phyloP scores from a whole-genome alignment of 148 eudicot species.

The Fagopyrum tataricum region DNA sequence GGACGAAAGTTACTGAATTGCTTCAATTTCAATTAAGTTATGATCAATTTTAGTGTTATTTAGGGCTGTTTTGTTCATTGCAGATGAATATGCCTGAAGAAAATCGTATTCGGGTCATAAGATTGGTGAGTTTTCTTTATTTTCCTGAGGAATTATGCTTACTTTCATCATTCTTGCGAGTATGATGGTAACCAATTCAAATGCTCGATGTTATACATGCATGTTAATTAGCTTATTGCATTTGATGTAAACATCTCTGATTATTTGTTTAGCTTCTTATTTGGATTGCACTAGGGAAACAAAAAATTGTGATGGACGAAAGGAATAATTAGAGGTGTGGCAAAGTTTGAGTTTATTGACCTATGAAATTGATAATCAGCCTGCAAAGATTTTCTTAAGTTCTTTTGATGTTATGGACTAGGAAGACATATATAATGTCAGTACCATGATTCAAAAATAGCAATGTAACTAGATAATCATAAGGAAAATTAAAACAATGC shows the following conservation, averaged over 20 bases:
- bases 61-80: conserved; percentile 17
- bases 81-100: conserved; percentile 80
- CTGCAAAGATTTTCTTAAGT: background rate
- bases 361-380: background rate
- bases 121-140: conserved; percentile 55
- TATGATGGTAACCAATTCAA: background rate
- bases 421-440: no score
- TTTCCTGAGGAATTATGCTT: background rate
- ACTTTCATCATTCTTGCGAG: background rate
- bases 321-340: background rate
- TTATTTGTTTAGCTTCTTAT: background rate
- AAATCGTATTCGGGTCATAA: conserved; percentile 66
- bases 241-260: background rate
- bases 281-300: background rate
- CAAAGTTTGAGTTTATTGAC: background rate
- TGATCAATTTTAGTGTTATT: no score
- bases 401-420: background rate
- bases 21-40: no score
- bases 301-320: background rate
- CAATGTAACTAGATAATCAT: no score
- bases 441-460: no score
- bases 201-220: background rate
- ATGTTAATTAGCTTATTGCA: background rate
- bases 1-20: no score
- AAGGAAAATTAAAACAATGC: no score